phyloP scores from a whole-genome alignment of 2,329 filamentous ascomycete genomes.

The Penicillium janthinellum region DNA sequence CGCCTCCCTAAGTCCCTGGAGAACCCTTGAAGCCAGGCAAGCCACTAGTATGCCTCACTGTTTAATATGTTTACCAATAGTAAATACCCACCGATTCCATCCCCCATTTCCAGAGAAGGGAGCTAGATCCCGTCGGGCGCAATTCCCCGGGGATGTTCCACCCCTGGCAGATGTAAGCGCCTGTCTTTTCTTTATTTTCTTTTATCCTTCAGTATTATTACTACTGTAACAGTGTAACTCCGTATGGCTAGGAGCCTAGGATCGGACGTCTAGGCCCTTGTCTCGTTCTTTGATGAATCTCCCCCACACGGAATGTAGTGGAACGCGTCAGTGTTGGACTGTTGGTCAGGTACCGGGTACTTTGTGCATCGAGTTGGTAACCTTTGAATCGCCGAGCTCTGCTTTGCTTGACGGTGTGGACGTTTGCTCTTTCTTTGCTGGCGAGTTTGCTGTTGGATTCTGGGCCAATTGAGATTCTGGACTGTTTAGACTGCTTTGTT shows the following conservation, averaged over 20 bases:
- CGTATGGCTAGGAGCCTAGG: too few relatives aligned
- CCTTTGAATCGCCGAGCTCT: not conserved
- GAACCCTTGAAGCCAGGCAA: not conserved
- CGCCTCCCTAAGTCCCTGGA: too few relatives aligned
- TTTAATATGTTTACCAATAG: not conserved
- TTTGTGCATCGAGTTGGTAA: not conserved
- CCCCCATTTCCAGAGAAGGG: slow-evolving; percentile 10
- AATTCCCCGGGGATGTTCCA: not conserved
- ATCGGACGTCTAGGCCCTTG: not conserved
- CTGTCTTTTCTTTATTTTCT: not conserved
- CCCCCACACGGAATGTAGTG: slow-evolving; percentile 10
- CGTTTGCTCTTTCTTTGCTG: not conserved
- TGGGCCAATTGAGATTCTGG: not conserved
- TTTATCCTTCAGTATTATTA: too few relatives aligned
- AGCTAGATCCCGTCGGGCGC: slow-evolving; percentile 12
- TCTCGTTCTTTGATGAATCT: not conserved
- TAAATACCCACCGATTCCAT: not conserved
- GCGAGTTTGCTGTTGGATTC: not conserved
- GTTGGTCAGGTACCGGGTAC: not conserved
- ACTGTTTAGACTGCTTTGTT: slow-evolving; percentile 3
- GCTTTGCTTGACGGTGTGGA: not conserved
- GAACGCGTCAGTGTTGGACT: slow-evolving; percentile 7
- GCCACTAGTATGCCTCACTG: not conserved
- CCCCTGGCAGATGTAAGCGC: not conserved
- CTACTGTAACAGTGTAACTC: too few relatives aligned